Evolutionary conservation across 495 filamentous ascomycete species (phyloP).

Genomic region (Aspergillus egyptiacus): DNA sequence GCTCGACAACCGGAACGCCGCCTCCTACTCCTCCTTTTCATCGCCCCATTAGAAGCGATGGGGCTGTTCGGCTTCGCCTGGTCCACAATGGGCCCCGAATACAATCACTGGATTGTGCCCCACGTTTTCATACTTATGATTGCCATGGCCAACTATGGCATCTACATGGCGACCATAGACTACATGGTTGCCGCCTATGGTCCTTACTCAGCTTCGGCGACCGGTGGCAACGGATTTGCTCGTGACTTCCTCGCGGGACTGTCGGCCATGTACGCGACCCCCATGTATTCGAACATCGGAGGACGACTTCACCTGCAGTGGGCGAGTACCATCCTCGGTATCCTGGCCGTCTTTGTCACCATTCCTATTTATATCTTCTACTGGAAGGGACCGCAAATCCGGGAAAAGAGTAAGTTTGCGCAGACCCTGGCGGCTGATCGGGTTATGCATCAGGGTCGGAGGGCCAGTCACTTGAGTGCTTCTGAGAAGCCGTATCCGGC

Average conservation of each 20-base stretch:
- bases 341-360: slow-evolving; percentile 36
- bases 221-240: slow-evolving; percentile 59
- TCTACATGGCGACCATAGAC: slow-evolving; percentile 78
- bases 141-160: slow-evolving; percentile 63
- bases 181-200: slow-evolving; percentile 83
- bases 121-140: slow-evolving; percentile 56
- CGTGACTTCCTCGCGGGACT: slow-evolving; percentile 44
- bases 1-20: slow-evolving; percentile 53
- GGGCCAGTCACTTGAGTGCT: slow-evolving; percentile 17
- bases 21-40: slow-evolving; percentile 52
- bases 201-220: slow-evolving; percentile 71
- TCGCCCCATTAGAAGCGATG: slow-evolving; percentile 59
- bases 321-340: slow-evolving; percentile 37
- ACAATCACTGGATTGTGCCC: slow-evolving; percentile 56
- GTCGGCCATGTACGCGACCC: slow-evolving; percentile 41
- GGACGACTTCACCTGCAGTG: slow-evolving; percentile 31
- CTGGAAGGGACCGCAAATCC: slow-evolving; percentile 39
- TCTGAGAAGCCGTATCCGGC: slow-evolving; percentile 11
- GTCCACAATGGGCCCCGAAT: slow-evolving; percentile 55
- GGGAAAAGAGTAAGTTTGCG: slow-evolving; percentile 42
- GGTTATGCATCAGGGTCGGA: slow-evolving; percentile 12
- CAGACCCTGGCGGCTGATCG: slow-evolving; percentile 25
- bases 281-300: slow-evolving; percentile 36
- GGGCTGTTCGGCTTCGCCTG: slow-evolving; percentile 66
- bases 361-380: slow-evolving; percentile 47